Base-by-base conservation (phyloP, 352 stramenopile species). In the Pythium periplocum region DNA sequence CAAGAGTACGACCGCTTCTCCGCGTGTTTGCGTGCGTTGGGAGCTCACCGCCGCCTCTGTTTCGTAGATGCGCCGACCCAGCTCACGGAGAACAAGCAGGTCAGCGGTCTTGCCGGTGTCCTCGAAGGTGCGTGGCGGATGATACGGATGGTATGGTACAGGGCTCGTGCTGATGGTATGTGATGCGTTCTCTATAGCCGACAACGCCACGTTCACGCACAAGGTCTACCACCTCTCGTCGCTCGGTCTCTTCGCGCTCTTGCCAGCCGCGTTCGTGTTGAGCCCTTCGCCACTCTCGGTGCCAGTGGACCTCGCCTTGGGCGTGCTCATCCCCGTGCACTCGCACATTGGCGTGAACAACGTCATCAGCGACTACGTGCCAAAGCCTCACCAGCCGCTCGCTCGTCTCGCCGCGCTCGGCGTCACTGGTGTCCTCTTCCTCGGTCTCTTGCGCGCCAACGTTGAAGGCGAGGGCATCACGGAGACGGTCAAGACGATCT, bases 321-420 rank as follows among this genome's bases (percentile, higher is more conserved):
- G 86, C 43, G 75, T 86, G 41, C 72, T 93, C 44, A 78, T 98
- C 62, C 79, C 90, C 2, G 71, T 93, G 40, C 93, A 98, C 70
- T 75, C 73, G 36, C 94, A 96, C 77, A 95, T 98, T 48, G 91
- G 93, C 48, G 86, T 98, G 73, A 98, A 97, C 78, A 90, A 95
- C 66, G 90, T 98, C 53, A 87, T 92, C 47, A 95, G 87, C 37
- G 93, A 98, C 74, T 98, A 98, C 69, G 88, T 96, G 58, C 91
- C 93, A 33, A 96, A 97, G 68, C 55, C 58, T n/a, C 42, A 59
- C 49, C 64, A 69, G 46, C 79, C 75, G 54, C 63, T 89, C 6
- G 69, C 59, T 47, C 82, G 86, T 61, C 53, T 91, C 40, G 76
- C 63, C 46, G 78, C 79, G 69, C 66, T 96, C 45, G 84, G 75